Base-by-base conservation (phyloP, 2,329 filamentous ascomycete species). In the Botrytis fabae region DNA sequence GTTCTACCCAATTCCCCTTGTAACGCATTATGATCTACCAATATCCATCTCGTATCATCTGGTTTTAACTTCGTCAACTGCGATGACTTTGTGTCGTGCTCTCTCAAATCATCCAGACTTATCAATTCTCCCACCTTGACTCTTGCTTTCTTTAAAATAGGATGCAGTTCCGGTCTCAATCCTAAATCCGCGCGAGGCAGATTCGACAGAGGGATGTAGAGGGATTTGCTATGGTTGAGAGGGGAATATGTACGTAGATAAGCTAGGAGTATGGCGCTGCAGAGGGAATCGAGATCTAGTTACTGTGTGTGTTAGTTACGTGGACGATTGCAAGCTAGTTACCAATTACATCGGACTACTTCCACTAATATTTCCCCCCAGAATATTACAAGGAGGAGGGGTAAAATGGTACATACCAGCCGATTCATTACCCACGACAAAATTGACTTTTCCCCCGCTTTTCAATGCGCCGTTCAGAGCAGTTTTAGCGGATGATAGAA, bases 281-380 rank as follows among this genome's bases (percentile, higher is more conserved):
- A 93, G 77, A 96, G 87, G 2, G 93, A 95, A 83, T 96, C 93
- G 71, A 96, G 90, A 77, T 96, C 93, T 92, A n/a, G 18, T 46
- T 22, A 63, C 20, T 38, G 65, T 42, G 4, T 10, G n/a, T 25
- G 48, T 68, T 42, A 38, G 61, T 38, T 57, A 9, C 22, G 14
- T 54, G 22, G 35, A 35, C 28, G 14, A 60, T 20, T 9, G 0
- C 64, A 14, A 22, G 7, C 28, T 54, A 35, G 3, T 35, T 2
- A 16, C 20, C 14, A 28, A 57, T 28, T 32, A 12, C 20, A 28
- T 22, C 9, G 4, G 32, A 32, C 20, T 46, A 28, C 25, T 14
- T 3, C 14, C n/a, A 25, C 51, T 57, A 28, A 4, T 18, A 28
- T 57, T 7, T 7, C 9, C 28, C 12, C 51, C 51, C 6, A 14